Conservation (phyloP, 75 land plant genomes). For the Sequoia sempervirens region DNA sequence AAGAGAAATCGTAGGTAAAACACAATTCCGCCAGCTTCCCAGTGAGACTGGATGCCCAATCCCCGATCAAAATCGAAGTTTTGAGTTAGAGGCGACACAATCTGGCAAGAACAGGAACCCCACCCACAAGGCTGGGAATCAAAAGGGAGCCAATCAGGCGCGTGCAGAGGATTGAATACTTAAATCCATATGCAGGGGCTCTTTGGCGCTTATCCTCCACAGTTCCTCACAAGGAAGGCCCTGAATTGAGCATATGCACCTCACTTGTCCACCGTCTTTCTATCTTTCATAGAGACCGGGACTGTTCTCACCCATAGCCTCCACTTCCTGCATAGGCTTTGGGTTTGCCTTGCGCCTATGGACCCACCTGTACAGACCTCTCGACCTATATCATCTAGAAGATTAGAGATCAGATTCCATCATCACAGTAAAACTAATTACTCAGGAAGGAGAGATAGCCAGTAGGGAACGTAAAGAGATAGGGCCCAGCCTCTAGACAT, state of each 20-base stretch:
- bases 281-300: conserved; percentile 14
- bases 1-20: conserved; percentile 34
- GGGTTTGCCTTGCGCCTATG: conserved; percentile 12
- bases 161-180: conserved; percentile 22
- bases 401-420: conserved; percentile 40
- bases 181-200: conserved; percentile 32
- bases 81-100: conserved; percentile 21
- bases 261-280: conserved; percentile 16
- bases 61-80: conserved; percentile 60
- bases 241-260: conserved; percentile 30
- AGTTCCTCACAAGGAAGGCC: conserved; percentile 2
- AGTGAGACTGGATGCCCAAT: conserved; percentile 48
- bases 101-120: conserved; percentile 62
- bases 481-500: background rate
- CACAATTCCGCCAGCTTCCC: conserved; percentile 22
- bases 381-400: conserved; percentile 44
- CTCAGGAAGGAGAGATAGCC: too few relatives aligned
- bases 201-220: conserved; percentile 1
- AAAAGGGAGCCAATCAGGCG: conserved; percentile 28
- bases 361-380: conserved; percentile 38
- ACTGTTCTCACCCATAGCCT: conserved; percentile 11
- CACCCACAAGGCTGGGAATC: conserved; percentile 14
- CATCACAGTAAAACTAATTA: background rate
- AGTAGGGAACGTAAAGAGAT: too few relatives aligned
- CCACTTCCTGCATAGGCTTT: conserved; percentile 31